phyloP scores from a whole-genome alignment of 257 asterid species.

The Oldenlandia corymbosa region DNA sequence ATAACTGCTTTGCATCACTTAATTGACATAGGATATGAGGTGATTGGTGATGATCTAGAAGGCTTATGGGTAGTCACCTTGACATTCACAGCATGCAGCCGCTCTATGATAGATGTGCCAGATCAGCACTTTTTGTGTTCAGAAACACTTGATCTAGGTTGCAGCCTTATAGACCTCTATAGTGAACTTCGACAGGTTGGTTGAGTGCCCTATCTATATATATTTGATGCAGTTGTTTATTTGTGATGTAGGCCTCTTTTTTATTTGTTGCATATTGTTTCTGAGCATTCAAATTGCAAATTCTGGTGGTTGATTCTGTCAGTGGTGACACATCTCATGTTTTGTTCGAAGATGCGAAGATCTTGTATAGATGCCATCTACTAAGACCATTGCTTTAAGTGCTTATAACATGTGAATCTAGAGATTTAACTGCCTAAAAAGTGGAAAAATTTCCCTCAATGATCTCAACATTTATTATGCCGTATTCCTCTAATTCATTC shows the following conservation, averaged over 20 bases:
- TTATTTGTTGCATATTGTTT: background rate
- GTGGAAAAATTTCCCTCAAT: too few relatives aligned
- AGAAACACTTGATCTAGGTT: conserved; percentile 53
- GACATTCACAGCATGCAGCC: conserved; percentile 46
- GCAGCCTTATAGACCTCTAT: conserved; percentile 69
- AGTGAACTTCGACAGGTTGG: conserved; percentile 97
- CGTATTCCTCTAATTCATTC: background rate
- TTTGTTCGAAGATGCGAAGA: background rate
- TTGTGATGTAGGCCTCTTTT: too few relatives aligned
- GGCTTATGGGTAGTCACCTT: conserved; percentile 62
- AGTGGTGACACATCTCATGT: background rate
- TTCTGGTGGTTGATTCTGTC: background rate
- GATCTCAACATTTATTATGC: too few relatives aligned
- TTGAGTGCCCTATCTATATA: conserved; percentile 16
- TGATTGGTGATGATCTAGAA: conserved; percentile 75
- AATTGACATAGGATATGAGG: conserved; percentile 69
- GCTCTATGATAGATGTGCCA: conserved; percentile 33
- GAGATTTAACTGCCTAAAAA: too few relatives aligned
- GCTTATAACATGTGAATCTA: background rate
- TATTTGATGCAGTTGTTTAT: conserved; percentile 4
- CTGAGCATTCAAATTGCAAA: background rate
- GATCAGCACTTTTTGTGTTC: conserved; percentile 40
- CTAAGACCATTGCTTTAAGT: background rate
- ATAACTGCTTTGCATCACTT: conserved; percentile 47
- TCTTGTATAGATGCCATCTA: background rate